Base-by-base conservation (phyloP, 768 basidiomycete genomes). In the Russula brevipes region DNA sequence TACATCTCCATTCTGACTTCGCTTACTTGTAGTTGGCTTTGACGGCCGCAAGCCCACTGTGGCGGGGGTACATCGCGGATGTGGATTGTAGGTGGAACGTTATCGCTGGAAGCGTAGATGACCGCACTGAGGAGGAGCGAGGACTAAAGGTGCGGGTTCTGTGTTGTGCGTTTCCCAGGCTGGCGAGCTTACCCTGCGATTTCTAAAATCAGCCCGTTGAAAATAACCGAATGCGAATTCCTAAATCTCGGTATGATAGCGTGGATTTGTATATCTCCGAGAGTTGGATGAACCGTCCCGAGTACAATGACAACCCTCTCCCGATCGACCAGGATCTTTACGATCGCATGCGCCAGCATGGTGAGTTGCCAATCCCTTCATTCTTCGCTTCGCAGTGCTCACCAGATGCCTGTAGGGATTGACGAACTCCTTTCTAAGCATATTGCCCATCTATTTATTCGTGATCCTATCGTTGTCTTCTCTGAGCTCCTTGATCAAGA, bases 71-170 rank as follows among this genome's bases (percentile, higher is more conserved):
- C 73, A 83, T 99, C 47, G 87, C 95, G 45, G 95, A 99, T 72
- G 95, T 98, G 5, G 97, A 99, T 76, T 97, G 92, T 70, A 85
- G 97, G 47, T 99, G 97, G 97, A 92, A 98, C 70, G 97, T 99
- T 10, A 97, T 99, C 66, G 90, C 97, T 10, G 97, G 91, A n/a
- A 93, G 92, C 70, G 96, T 99, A 0, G 97, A 99, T 70, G 96
- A 98, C 75, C 85, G 97, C 55, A 98, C 94, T 14, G 85, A 88
- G 66, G 96, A 98, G 73, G 97, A 99, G 74, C 85, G 96, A 60
- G 95, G 95, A 5, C 66, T 88, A 63, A 90, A 88, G 82, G 92
- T 90, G 61, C 60, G 63, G 65, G 24, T 24, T 58, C 61, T 47
- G 44, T 53, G 6, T 42, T 58, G 38, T 50, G 36, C 35, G 57